These are phyloP conservation scores for Naematelia encephala DNA, from an alignment of 768 basidiomycete genomes.

Conservation along the genomic window DNA sequence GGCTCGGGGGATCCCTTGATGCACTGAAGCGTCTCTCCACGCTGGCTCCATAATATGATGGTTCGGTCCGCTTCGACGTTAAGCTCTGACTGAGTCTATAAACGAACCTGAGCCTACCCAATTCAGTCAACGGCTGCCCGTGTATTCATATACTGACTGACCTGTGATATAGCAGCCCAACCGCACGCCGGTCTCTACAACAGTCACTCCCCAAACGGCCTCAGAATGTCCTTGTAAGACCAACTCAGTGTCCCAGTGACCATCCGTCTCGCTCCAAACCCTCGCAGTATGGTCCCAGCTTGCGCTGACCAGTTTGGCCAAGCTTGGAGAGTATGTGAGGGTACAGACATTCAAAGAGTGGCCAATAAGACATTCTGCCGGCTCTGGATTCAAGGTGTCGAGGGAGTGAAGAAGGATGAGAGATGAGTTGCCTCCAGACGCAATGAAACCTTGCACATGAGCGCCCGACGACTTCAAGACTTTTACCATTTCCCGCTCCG, in stretches of 20 bases:
- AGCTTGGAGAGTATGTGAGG: constrained; percentile 20
- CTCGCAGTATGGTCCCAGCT: constrained; percentile 49
- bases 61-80: constrained; percentile 35
- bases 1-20: constrained; percentile 35
- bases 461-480: neutral
- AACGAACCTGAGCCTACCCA: neutral
- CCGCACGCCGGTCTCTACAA: constrained; percentile 31
- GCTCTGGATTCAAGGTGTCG: constrained; percentile 16
- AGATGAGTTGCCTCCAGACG: constrained; percentile 38
- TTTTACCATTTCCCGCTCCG: constrained; percentile 11
- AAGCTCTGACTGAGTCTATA: neutral
- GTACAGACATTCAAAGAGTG: constrained; percentile 40
- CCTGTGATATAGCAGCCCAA: constrained; percentile 40
- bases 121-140: neutral
- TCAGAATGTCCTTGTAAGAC: constrained; percentile 41
- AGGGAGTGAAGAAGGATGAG: constrained; percentile 39
- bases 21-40: constrained; percentile 18
- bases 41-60: constrained; percentile 29
- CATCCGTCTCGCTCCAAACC: constrained; percentile 28
- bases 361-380: constrained; percentile 26
- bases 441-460: constrained; percentile 14
- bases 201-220: constrained; percentile 47
- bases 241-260: constrained; percentile 20
- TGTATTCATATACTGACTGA: constrained; percentile 11
- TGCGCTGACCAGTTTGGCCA: constrained; percentile 38